Percentiles rank a stretch among this genome's conserved stretches.
phyloP scores from a whole-genome alignment of 108 stramenopile genomes.

The Skeletonema grethae region DNA sequence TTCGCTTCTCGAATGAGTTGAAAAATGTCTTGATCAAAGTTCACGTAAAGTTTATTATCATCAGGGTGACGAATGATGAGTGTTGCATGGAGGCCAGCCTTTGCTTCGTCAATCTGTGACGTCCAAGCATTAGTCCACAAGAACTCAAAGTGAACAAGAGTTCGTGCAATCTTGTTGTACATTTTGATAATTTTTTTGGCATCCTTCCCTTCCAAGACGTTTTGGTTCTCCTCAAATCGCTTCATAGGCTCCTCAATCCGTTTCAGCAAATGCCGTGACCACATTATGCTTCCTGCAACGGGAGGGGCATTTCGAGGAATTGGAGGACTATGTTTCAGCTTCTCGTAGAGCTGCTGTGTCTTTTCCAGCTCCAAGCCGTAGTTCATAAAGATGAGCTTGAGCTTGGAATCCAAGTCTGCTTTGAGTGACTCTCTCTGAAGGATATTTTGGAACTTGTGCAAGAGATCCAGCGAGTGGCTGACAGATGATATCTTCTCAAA shows the following conservation, averaged over 20 bases:
- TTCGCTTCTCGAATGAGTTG: slow-evolving; percentile 93
- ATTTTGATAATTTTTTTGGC: slow-evolving; percentile 89
- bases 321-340: slow-evolving; percentile 89
- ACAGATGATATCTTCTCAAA: slow-evolving; percentile 90
- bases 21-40: slow-evolving; percentile 90
- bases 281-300: slow-evolving; percentile 90
- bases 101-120: slow-evolving; percentile 85
- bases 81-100: slow-evolving; percentile 92
- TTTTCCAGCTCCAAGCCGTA: slow-evolving; percentile 92
- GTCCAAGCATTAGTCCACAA: slow-evolving; percentile 95
- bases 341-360: slow-evolving; percentile 91
- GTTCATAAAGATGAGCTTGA: slow-evolving; percentile 91
- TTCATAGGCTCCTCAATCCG: slow-evolving; percentile 94
- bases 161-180: slow-evolving; percentile 93
- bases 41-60: slow-evolving; percentile 88
- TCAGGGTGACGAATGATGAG: slow-evolving; percentile 92
- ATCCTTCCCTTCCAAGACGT: slow-evolving; percentile 85
- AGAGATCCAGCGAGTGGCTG: slow-evolving; percentile 78
- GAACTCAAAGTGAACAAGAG: slow-evolving; percentile 90
- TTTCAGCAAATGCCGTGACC: slow-evolving; percentile 87
- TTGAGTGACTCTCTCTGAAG: slow-evolving; percentile 88
- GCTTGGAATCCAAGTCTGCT: slow-evolving; percentile 85
- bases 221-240: slow-evolving; percentile 79
- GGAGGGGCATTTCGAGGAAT: slow-evolving; percentile 88
- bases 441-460: slow-evolving; percentile 85